phyloP scores from a whole-genome alignment of 495 filamentous ascomycete species.

The Aspergillus heteromorphus region DNA sequence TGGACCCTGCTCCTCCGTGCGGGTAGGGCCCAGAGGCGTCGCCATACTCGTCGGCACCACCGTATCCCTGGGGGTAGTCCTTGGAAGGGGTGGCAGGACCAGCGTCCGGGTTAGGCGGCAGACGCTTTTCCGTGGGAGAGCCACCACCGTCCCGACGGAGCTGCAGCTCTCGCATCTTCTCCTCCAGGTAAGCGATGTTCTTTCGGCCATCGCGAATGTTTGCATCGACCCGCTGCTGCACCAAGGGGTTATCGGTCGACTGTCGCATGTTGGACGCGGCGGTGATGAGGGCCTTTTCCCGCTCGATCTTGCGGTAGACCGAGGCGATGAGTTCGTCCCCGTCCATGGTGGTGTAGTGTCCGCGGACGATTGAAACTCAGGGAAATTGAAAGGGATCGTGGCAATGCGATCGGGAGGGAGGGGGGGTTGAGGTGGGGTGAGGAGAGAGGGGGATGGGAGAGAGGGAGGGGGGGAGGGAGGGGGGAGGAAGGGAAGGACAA shows the following conservation, averaged over 20 bases:
- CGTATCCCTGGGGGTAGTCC: constrained; percentile 51
- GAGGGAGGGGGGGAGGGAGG: neutral
- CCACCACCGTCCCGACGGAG: constrained; percentile 58
- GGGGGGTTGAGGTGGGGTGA: constrained; percentile 1
- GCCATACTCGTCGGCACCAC: constrained; percentile 49
- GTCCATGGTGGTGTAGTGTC: constrained; percentile 39
- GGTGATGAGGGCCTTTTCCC: constrained; percentile 92
- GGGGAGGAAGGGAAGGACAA: neutral
- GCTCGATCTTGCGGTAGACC: constrained; percentile 95
- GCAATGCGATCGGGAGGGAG: constrained; percentile 4
- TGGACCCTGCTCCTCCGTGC: constrained; percentile 57
- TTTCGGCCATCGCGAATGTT: constrained; percentile 90
- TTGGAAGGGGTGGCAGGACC: constrained; percentile 60
- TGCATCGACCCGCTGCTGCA: constrained; percentile 80
- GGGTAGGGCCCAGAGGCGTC: constrained; percentile 51
- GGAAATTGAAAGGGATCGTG: constrained; percentile 2
- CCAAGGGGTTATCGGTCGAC: constrained; percentile 84
- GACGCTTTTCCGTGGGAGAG: constrained; percentile 33
- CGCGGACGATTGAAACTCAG: neutral
- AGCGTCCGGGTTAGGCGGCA: constrained; percentile 23
- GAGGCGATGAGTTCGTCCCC: constrained; percentile 76
- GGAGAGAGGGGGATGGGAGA: constrained; percentile 2
- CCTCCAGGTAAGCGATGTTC: constrained; percentile 92
- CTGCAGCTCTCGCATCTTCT: constrained; percentile 81
- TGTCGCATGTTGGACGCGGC: constrained; percentile 91